These are phyloP conservation scores for Buxus sempervirens DNA, from an alignment of 164 flowering plant species.

Conservation along the genomic window DNA sequence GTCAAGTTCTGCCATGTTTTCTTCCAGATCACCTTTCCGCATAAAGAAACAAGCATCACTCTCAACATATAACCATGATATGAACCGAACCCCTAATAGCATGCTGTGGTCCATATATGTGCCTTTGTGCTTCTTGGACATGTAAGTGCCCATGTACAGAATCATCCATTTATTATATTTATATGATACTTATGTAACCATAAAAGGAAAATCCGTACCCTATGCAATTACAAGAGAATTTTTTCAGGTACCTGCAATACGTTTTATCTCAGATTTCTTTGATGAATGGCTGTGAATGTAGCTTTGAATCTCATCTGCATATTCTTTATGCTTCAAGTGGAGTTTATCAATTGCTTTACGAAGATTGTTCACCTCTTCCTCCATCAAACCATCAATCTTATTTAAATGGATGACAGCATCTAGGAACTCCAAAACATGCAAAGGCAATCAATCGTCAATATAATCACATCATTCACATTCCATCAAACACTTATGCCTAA, in stretches of 20 bases:
- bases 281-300: constrained; percentile 38
- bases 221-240: background rate
- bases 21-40: constrained; percentile 82
- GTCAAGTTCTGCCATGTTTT: constrained; percentile 86
- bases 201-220: no score
- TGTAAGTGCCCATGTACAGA: background rate
- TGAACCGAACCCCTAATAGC: background rate
- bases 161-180: no score
- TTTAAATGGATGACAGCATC: constrained; percentile 52
- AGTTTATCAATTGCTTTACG: constrained; percentile 55
- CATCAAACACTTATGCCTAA: background rate
- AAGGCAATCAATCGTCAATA: constrained; percentile 2
- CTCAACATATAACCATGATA: constrained; percentile 9
- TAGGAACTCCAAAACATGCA: constrained; percentile 29
- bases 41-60: constrained; percentile 17
- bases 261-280: constrained; percentile 74
- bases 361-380: constrained; percentile 57
- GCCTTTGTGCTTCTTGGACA: background rate
- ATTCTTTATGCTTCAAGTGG: constrained; percentile 71
- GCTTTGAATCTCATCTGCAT: constrained; percentile 50
- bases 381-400: constrained; percentile 66
- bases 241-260: constrained; percentile 56
- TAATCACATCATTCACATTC: background rate
- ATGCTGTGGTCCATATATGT: background rate
- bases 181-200: no score